Evolutionary conservation across 176 grass and related monocot species (phyloP), one percentile per base, ranked within the genome.

Genomic region (Oryza australiensis): DNA sequence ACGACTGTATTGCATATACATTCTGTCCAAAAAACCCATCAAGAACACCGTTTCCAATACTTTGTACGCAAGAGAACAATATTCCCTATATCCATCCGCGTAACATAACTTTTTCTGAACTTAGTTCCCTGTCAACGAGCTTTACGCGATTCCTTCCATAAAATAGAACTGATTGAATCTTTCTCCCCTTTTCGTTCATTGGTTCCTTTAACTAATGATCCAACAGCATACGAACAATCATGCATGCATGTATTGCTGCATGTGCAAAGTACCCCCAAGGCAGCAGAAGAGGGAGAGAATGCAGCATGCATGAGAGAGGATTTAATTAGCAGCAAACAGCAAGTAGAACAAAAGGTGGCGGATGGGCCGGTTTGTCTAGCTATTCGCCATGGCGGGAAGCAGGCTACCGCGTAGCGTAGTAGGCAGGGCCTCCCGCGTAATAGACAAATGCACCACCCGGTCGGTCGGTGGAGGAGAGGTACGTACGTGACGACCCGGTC

Each of bases 371-470:
- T 29, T 9, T 30, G 11, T 68, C 59, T n/a, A 7, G 65, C 37
- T 32, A 55, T 55, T 20, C 51, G 18, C 20, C 51, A 60, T 22
- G 33, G 34, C 10, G 32, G 43, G 80, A 29, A 33, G 75, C 48
- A 32, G 38, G n/a, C 38, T 63, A 45, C 48, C 70, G 23, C 51
- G 9, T 66, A 70, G 68, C 26, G 32, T 55, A 68, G 72, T 55
- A 55, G 51, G 55, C 20, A 70, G 64, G 55, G n/a, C 53, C 41
- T 37, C 62, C n/a, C 2, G 4, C n/a, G 82, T 9, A n/a, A 10
- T 76, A 35, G 66, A 85, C 82, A 81, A 81, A 89, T 49, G 78
- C 78, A 57, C 87, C 57, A 72, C 76, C 75, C 51, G 38, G 38
- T 74, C 23, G 20, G 80, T 66, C 26, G 72, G 78, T 82, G 87